Evolutionary conservation across 805 yeast genomes (phyloP).

Genomic region (Kuraishia hungarica): DNA sequence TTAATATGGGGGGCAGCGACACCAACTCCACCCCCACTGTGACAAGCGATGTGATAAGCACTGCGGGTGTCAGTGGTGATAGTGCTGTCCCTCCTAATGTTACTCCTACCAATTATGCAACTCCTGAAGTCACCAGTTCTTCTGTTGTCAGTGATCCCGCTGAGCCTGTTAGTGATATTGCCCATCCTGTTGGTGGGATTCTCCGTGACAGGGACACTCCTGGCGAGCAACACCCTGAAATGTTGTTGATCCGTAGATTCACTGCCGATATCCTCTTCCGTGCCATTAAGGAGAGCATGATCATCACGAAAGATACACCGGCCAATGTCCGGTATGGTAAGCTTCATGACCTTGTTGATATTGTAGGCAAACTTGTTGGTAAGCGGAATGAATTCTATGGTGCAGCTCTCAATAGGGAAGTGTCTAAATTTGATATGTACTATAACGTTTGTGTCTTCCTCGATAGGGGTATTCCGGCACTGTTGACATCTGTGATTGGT

Average conservation of each 20-base stretch:
- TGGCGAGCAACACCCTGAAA: constrained; percentile 40
- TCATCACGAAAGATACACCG: background rate
- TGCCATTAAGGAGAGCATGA: constrained; percentile 44
- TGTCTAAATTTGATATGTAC: constrained; percentile 51
- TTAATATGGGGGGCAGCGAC: background rate
- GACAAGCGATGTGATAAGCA: too few species aligned
- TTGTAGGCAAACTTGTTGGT: constrained; percentile 34
- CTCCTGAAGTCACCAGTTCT: too few species aligned
- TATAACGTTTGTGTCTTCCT: constrained; percentile 57
- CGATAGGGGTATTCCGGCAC: constrained; percentile 54
- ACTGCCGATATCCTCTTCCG: constrained; percentile 61
- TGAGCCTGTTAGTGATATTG: too few species aligned
- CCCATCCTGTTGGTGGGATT: too few species aligned
- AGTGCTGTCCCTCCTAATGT: too few species aligned
- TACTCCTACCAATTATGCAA: too few species aligned
- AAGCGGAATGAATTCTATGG: constrained; percentile 30
- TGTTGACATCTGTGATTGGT: constrained; percentile 52
- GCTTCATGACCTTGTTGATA: constrained; percentile 42
- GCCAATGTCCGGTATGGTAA: constrained; percentile 44
- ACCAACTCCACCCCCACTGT: too few species aligned
- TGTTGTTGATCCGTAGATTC: constrained; percentile 66
- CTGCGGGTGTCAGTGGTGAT: too few species aligned
- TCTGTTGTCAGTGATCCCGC: too few species aligned
- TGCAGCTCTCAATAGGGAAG: constrained; percentile 35
- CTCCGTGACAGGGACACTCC: background rate